phyloP scores from a whole-genome alignment of 768 basidiomycete species.

The Rickenella mellea region DNA sequence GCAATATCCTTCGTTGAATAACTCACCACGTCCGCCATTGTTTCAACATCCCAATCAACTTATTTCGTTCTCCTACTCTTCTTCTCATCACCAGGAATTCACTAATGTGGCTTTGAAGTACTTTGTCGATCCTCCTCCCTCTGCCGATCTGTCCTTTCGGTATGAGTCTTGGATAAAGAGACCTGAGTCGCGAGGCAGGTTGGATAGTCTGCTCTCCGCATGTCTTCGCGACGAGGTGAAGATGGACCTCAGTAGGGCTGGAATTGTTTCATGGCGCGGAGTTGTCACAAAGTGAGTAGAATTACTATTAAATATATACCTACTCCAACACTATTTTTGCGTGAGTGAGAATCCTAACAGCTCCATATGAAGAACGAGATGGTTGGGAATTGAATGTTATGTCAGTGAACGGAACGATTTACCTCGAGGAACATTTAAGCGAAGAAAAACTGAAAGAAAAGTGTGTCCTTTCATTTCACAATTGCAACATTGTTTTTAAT shows the following conservation, averaged over 20 bases:
- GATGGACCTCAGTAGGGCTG: slow-evolving; percentile 19
- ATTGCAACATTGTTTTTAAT: not conserved
- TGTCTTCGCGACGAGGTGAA: slow-evolving; percentile 33
- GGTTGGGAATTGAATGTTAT: slow-evolving; percentile 80
- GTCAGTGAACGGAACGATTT: slow-evolving; percentile 58
- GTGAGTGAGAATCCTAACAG: slow-evolving; percentile 63
- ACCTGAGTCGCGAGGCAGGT: slow-evolving; percentile 53
- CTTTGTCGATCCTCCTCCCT: slow-evolving; percentile 55
- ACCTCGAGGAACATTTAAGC: slow-evolving; percentile 63
- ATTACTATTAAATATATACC: slow-evolving; percentile 5
- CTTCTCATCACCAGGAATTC: slow-evolving; percentile 48
- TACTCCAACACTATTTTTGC: slow-evolving; percentile 10
- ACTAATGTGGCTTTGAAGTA: slow-evolving; percentile 63
- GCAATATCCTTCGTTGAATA: not conserved
- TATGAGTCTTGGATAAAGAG: slow-evolving; percentile 66
- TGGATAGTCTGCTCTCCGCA: slow-evolving; percentile 61
- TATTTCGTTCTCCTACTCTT: slow-evolving; percentile 64
- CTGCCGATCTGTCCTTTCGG: slow-evolving; percentile 58
- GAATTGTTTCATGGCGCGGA: slow-evolving; percentile 55
- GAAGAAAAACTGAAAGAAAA: slow-evolving; percentile 54
- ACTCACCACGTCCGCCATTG: slow-evolving; percentile 15
- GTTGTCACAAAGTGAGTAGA: slow-evolving; percentile 69
- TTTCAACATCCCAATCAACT: slow-evolving; percentile 68
- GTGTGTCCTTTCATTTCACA: slow-evolving; percentile 29
- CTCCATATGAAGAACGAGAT: slow-evolving; percentile 77